Evolutionary conservation across 2,329 filamentous ascomycete genomes (phyloP).

Genomic region (Botrytis galanthina): DNA sequence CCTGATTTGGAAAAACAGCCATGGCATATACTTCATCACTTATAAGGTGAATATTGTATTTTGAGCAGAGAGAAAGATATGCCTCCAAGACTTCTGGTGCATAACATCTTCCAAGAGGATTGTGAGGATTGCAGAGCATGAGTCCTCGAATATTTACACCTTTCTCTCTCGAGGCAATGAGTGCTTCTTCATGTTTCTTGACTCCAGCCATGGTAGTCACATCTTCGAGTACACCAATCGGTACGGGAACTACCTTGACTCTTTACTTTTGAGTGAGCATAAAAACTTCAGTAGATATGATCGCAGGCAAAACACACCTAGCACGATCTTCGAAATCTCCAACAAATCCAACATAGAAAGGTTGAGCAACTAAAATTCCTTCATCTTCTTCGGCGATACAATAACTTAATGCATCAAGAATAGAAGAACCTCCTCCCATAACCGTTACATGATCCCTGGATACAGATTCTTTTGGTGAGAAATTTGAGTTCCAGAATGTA

Average conservation of each 20-base stretch:
- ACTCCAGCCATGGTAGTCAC: conserved; percentile 40
- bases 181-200: conserved; percentile 41
- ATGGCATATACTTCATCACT: conserved; percentile 51
- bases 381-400: conserved; percentile 45
- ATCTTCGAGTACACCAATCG: conserved; percentile 33
- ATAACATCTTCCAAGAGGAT: conserved; percentile 33
- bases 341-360: conserved; percentile 48
- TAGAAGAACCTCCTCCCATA: conserved; percentile 42
- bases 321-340: conserved; percentile 43
- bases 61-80: conserved; percentile 43
- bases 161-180: conserved; percentile 36
- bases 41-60: conserved; percentile 46
- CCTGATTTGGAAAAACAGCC: conserved; percentile 42
- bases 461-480: conserved; percentile 40
- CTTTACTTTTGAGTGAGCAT: background rate
- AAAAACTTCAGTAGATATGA: background rate
- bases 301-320: background rate
- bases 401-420: conserved; percentile 40
- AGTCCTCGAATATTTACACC: conserved; percentile 40
- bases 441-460: conserved; percentile 41
- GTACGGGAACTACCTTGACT: conserved; percentile 1
- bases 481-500: conserved; percentile 43
- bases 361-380: conserved; percentile 46
- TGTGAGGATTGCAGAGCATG: conserved; percentile 41
- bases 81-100: conserved; percentile 31